Evolutionary conservation across 306 rosid species (phyloP), one percentile per base, ranked within the genome.

Genomic region (Ormosia semicastrata): DNA sequence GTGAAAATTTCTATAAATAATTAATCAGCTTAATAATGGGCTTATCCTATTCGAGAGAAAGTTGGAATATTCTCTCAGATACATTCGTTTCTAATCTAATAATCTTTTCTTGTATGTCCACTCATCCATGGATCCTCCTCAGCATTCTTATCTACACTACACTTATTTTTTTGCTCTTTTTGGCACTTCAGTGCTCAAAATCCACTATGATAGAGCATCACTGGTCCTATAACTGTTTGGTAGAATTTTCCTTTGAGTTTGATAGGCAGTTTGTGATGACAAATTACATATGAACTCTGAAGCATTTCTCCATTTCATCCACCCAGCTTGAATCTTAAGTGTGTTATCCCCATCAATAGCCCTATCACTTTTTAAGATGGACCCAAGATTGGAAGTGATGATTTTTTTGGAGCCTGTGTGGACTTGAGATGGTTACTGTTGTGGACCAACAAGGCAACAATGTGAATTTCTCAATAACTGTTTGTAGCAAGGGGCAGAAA

Each of bases 321-420:
- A 32, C 73, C 66, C 47, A 39, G 49, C 72, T 80, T 46, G 66
- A 47, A 49, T 73, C 57, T 12, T 53, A 30, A 50, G 57, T 63
- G 34, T 80, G 56, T 34, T 50, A 72, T 80, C 53, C 37, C 71
- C 67, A 52, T 49, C 58, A 37, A 62, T 72, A 50, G 52, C 73
- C 58, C 41, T 11, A 54, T 57, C 76, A 54, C 15, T 63, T 82
- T 7, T 5, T 33, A 33, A 74, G 76, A 12, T 75, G 75, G 37
- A 66, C 64, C 56, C 43, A 54, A 81, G 75, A 81, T 53, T 40
- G 69, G 69, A 46, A 66, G 32, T 83, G 64, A 57, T 62, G 68
- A 52, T 60, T 54, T 63, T 63, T 15, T 59, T 7, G 29, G 53
- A 47, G 66, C 73, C 47, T 71, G 32, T 70, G 34, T 66, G 64